These are phyloP conservation scores for Globisporangium camurandrum DNA, from an alignment of 352 stramenopile genomes.

Conservation along the genomic window DNA sequence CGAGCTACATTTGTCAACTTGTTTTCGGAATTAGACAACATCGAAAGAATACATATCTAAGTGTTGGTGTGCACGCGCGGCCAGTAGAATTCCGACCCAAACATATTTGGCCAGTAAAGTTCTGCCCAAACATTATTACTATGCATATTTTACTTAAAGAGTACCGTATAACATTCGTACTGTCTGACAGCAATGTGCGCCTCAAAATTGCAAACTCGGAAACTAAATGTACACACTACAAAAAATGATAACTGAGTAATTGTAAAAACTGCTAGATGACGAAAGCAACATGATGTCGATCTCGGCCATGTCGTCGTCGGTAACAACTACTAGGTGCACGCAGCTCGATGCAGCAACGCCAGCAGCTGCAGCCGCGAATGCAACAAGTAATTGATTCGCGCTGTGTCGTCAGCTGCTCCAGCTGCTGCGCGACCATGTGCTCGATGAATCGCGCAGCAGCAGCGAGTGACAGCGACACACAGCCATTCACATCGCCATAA, in stretches of 20 bases:
- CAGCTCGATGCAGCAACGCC: no score
- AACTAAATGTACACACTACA: background rate
- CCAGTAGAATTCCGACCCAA: no score
- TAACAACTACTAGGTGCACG: background rate
- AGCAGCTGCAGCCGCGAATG: no score
- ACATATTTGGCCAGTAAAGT: background rate
- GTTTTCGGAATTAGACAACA: background rate
- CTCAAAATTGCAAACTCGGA: background rate
- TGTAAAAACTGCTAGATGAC: background rate
- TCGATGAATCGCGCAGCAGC: background rate
- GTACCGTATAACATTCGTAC: background rate
- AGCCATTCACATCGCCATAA: background rate
- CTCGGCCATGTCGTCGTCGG: background rate
- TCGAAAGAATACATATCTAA: no score
- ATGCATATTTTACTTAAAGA: background rate
- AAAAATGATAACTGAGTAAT: background rate
- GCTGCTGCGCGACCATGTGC: no score
- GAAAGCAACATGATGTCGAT: background rate
- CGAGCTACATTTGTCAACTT: background rate
- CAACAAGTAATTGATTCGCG: no score
- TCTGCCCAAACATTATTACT: background rate
- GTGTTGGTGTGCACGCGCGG: no score
- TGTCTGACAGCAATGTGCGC: background rate
- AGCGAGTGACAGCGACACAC: background rate
- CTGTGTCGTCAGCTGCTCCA: no score